Evolutionary conservation across 306 rosid genomes (phyloP), one percentile per base, ranked within the genome.

Genomic region (Ammopiptanthus mongolicus): DNA sequence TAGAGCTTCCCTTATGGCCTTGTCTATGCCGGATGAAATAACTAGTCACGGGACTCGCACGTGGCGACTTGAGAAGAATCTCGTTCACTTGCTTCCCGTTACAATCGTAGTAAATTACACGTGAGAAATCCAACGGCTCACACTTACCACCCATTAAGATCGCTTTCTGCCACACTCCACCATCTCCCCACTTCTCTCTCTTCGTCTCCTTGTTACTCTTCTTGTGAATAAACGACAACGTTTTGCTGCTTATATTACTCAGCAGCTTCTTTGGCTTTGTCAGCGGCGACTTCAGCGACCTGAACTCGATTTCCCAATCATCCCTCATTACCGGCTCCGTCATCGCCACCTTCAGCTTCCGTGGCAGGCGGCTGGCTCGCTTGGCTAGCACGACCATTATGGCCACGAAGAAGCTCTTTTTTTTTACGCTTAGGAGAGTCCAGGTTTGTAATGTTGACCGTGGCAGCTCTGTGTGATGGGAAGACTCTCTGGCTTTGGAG

Each of bases 111-210:
- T 82, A 87, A 51, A 93, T 91, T 1, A 72, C 92, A 7, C 96
- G 97, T 0, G 96, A 83, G 83, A 88, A 93, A 84, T 91, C 84
- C 87, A 91, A 81, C 84, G 96, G 98, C 82, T 88, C 87, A 15
- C 97, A 91, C 79, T 93, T 93, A 53, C 84, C 97, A 1, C 98
- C 98, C 98, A 91, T 89, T 85, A 89, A 5, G 78, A 89, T 93
- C 57, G 87, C 22, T 63, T 83, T 78, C 75, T 93, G 97, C 98
- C 98, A 93, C 4, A 93, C 91, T 1, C 98, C 98, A 0, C 91
- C 97, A 36, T 84, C 56, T 3, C 95, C 97, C 84, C 86, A 90
- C 46, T 85, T 86, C 6, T 50, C 73, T 22, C 0, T 50, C 21
- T 4, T 25, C 4, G 18, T 21, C 0, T 63, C 68, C 41, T 52